Percentiles rank a stretch among this genome's conserved stretches.
Conservation (phyloP, 2,329 filamentous ascomycete species). For the Cordyceps cicadae region DNA sequence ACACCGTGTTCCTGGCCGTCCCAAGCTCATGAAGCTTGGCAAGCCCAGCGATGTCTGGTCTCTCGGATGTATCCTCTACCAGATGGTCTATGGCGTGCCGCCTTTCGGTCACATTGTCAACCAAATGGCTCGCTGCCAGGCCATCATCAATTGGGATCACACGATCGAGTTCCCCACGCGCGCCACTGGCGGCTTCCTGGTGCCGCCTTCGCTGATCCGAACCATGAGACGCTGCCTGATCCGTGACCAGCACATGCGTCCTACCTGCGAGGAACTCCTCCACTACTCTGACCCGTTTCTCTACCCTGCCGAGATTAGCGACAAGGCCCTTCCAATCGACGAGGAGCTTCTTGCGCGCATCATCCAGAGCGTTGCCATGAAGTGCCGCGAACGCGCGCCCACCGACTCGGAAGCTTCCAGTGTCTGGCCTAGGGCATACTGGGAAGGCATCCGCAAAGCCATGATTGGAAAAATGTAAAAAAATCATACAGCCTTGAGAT, state of each 20-base stretch:
- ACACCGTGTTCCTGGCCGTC: slow-evolving; percentile 31
- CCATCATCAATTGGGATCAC: slow-evolving; percentile 73
- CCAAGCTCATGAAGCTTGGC: slow-evolving; percentile 87
- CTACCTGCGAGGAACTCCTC: slow-evolving; percentile 56
- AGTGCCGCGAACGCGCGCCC: slow-evolving; percentile 51
- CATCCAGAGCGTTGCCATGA: slow-evolving; percentile 52
- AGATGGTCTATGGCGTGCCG: slow-evolving; percentile 95
- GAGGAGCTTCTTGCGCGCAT: slow-evolving; percentile 55
- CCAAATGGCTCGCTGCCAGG: slow-evolving; percentile 76
- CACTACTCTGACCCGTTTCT: slow-evolving; percentile 53
- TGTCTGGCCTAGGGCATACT: slow-evolving; percentile 54
- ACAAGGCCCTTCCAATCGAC: slow-evolving; percentile 49
- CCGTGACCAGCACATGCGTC: slow-evolving; percentile 53
- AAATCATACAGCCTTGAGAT: not conserved
- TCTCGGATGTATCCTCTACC: slow-evolving; percentile 90
- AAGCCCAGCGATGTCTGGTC: slow-evolving; percentile 97
- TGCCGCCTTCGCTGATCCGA: slow-evolving; percentile 50
- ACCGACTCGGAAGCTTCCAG: slow-evolving; percentile 47
- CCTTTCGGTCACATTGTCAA: slow-evolving; percentile 90
- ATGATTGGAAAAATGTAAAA: slow-evolving; percentile 26
- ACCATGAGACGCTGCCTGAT: slow-evolving; percentile 57
- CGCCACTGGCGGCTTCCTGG: slow-evolving; percentile 56
- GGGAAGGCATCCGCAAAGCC: slow-evolving; percentile 49
- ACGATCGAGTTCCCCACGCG: slow-evolving; percentile 62
- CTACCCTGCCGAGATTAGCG: slow-evolving; percentile 50